Evolutionary conservation across 2,329 filamentous ascomycete genomes (phyloP), one percentile per base, ranked within the genome.

Genomic region (Talaromyces islandicus): DNA sequence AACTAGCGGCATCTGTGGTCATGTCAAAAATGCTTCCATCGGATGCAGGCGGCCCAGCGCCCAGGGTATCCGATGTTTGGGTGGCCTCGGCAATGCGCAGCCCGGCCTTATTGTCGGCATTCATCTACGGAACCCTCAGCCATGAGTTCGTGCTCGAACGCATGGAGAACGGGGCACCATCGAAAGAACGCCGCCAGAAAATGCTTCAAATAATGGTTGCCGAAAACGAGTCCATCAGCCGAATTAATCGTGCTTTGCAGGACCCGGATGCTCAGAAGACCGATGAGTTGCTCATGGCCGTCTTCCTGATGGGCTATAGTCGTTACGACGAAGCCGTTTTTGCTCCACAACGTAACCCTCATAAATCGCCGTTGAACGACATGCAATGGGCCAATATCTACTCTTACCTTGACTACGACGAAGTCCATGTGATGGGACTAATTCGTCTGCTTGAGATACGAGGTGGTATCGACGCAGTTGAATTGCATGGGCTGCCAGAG

Each of bases 261-360:
- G 65, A 68, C 41, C 59, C 56, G 2, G 53, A 51, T 10, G 57
- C 57, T 11, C 63, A 64, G 35, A 66, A 62, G 51, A 63, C 64
- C 11, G 67, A 69, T 52, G 67, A 69, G 48, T 64, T 66, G 14
- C 63, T 68, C 7, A 62, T 68, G 51, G 63, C 66, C 0, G 64
- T 69, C 3, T 66, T 68, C 54, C 57, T 64, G 11, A 60, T 69
- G 29, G 65, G 66, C 14, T 69, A 66, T 56, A 66, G 66, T 58
- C 64, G 66, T 14, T 63, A 63, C 41, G 58, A 61, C 30, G 63
- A 65, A 29, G 41, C 56, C 10, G 53, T 63, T 12, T 59, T 59
- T 41, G 55, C 64, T 21, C 56, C 60, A 0, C 48, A 58, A 10
- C 58, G 62, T 12, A 62, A 64, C 14, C 56, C 58, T 7, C 67